Evolutionary conservation across 352 stramenopile species (phyloP), one percentile per base, ranked within the genome.

Genomic region (Globisporangium nagaii): DNA sequence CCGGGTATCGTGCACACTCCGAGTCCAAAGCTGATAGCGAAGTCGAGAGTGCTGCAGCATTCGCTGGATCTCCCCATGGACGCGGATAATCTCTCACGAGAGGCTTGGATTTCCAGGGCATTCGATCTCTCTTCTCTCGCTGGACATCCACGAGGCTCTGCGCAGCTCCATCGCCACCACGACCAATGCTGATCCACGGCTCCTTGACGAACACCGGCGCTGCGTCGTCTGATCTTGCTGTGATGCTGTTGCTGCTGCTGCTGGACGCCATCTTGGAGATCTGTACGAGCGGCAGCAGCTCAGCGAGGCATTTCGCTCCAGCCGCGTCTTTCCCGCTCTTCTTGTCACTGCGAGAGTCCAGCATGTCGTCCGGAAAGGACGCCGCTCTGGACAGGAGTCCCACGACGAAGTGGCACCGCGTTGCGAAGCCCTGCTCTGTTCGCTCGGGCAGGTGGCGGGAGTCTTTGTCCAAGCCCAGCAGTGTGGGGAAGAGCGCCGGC

Each of bases 351-450:
- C 13, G 12, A 31, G 20, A 15, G 10, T 52, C 17, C n/a, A 35
- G 10, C 9, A 49, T 58, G 36, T 31, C 35, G 34, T 73, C 62
- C 6, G 78, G 78, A 52, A 89, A 89, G 0, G 64, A 70, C 0
- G 73, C 57, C 2, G 76, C 63, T 28, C 66, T 75, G 2, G 70
- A 72, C 5, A 89, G 54, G 6, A 89, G 48, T 3, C 57, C 70
- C 7, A 84, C 62, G 0, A 65, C 69, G 35, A 63, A 73, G 13
- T 57, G 65, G 59, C 70, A 89, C 10, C 75, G 68, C 24, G 46
- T 47, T 11, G 64, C 44, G 55, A 60, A 60, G 1, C 12, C 8
- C 34, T 28, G 41, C n/a, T 60, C 45, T 15, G 35, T 32, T 12
- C 35, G 15, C 40, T 55, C 20, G 15, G 34, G n/a, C 7, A 39